These are phyloP conservation scores for Aspergillus sclerotioniger DNA, from an alignment of 495 filamentous ascomycete genomes.

Conservation along the genomic window DNA sequence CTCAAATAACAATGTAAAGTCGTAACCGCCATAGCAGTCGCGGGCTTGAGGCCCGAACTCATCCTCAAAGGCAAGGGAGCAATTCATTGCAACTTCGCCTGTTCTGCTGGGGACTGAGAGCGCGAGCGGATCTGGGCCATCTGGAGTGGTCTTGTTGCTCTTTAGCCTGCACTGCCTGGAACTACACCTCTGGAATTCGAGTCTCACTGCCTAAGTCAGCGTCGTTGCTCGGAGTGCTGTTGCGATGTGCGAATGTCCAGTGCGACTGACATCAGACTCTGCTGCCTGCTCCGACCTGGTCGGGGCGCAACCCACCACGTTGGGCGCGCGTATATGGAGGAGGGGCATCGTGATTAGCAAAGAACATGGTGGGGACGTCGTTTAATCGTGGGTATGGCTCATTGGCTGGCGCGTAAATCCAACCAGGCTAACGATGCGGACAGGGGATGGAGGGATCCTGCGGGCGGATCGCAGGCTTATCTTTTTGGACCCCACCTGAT, in stretches of 20 bases:
- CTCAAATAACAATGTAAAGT: neutral
- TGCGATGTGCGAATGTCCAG: too few relatives aligned
- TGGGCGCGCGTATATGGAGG: too few relatives aligned
- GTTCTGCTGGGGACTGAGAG: neutral
- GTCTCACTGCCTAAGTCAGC: too few relatives aligned
- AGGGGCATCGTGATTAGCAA: neutral
- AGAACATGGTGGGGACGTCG: neutral
- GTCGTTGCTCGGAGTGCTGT: too few relatives aligned
- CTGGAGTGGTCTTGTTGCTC: neutral
- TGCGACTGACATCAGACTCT: too few relatives aligned
- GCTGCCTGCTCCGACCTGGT: too few relatives aligned
- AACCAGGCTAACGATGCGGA: neutral
- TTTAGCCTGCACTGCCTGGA: neutral
- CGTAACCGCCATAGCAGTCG: neutral
- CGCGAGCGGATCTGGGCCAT: neutral
- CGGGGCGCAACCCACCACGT: too few relatives aligned
- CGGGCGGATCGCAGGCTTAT: neutral
- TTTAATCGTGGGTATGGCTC: neutral
- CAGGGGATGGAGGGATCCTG: neutral
- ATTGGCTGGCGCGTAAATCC: neutral
- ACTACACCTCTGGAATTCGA: too few relatives aligned
- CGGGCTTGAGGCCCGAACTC: neutral
- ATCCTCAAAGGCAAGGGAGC: neutral
- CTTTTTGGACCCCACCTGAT: neutral
- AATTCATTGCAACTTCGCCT: neutral